phyloP scores from a whole-genome alignment of 257 asterid genomes.

The Primulina eburnea region DNA sequence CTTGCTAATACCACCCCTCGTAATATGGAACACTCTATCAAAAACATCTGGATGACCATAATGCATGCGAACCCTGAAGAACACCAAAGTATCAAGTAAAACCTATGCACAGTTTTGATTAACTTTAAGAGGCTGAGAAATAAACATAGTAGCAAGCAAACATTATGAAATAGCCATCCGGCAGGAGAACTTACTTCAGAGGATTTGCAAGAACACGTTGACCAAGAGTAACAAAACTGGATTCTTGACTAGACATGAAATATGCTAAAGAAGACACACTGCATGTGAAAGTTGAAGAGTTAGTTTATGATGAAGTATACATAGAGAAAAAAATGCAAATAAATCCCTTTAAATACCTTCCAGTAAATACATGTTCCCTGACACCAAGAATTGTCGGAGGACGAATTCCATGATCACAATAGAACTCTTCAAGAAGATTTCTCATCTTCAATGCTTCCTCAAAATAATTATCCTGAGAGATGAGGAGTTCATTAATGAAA shows the following conservation, averaged over 20 bases:
- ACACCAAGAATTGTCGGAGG: constrained; percentile 94
- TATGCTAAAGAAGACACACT: constrained; percentile 98
- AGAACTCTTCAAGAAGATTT: constrained; percentile 91
- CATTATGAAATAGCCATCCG: constrained; percentile 6
- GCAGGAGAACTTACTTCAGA: constrained; percentile 65
- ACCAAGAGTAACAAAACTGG: constrained; percentile 98
- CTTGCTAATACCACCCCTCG: constrained; percentile 98
- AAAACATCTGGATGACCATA: constrained; percentile 99
- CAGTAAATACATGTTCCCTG: constrained; percentile 96
- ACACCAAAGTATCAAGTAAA: constrained; percentile 24
- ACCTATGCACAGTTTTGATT: neutral
- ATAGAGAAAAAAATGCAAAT: neutral
- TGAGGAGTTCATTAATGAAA: constrained; percentile 17
- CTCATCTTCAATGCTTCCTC: constrained; percentile 99
- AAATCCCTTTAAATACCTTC: constrained; percentile 56
- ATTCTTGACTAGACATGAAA: constrained; percentile 94
- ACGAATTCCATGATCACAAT: constrained; percentile 77
- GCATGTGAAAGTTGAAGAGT: constrained; percentile 37
- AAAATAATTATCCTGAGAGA: constrained; percentile 82
- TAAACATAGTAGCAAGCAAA: constrained; percentile 18
- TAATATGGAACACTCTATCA: constrained; percentile 92
- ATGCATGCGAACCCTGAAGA: constrained; percentile 94
- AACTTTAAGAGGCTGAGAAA: neutral
- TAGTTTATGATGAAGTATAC: constrained; percentile 17
- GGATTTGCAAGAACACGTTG: constrained; percentile 97